Conservation (phyloP, 1,139 yeast genomes). For the Tardiomyces digboiensis region DNA sequence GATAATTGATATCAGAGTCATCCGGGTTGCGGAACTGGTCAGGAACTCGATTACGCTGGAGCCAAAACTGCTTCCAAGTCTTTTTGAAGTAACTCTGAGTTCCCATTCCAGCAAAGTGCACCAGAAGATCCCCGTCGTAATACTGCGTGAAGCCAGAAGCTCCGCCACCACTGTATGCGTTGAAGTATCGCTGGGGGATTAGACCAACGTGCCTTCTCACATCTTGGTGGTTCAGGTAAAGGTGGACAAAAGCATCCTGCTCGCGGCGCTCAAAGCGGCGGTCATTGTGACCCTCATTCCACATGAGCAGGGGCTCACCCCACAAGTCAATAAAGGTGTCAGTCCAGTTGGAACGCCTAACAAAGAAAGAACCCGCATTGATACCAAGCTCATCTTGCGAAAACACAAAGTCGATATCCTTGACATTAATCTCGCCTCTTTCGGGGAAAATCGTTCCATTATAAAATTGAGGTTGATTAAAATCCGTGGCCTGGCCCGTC, state of each 20-base stretch:
- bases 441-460: slow-evolving; percentile 10
- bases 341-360: slow-evolving; percentile 20
- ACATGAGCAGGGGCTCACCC: slow-evolving; percentile 14
- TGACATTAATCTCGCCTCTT: slow-evolving; percentile 12
- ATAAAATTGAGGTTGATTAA: slow-evolving; percentile 10
- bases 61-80: background rate
- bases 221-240: slow-evolving; percentile 8
- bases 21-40: background rate
- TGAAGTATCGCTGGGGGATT: slow-evolving; percentile 14
- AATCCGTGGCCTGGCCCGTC: slow-evolving; percentile 2
- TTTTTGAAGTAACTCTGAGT: background rate
- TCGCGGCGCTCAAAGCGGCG: slow-evolving; percentile 8
- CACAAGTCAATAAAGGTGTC: slow-evolving; percentile 16
- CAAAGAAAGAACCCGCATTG: slow-evolving; percentile 30
- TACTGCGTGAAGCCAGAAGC: background rate
- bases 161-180: slow-evolving; percentile 10
- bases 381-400: slow-evolving; percentile 24
- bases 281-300: slow-evolving; percentile 2
- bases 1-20: background rate
- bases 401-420: slow-evolving; percentile 18
- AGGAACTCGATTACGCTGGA: background rate
- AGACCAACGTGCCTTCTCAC: slow-evolving; percentile 15
- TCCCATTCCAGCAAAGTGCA: slow-evolving; percentile 8
- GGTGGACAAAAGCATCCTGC: slow-evolving; percentile 11
- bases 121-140: slow-evolving; percentile 6